phyloP scores from a whole-genome alignment of 768 basidiomycete species.

The Leucocoprinus sp. region DNA sequence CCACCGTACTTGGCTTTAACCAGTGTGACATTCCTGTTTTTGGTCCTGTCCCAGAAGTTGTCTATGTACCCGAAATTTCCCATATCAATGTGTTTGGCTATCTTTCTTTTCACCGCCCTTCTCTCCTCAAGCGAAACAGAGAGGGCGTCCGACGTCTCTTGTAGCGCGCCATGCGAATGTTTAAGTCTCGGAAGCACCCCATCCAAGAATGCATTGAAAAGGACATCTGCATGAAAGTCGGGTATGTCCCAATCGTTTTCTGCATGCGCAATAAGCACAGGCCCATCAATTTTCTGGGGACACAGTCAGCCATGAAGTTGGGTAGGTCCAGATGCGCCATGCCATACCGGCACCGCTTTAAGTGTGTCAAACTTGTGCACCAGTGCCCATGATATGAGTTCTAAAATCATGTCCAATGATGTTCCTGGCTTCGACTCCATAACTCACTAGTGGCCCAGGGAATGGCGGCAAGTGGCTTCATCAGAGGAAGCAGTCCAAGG shows the following conservation, averaged over 20 bases:
- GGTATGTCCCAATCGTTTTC: conserved; percentile 77
- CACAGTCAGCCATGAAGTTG: conserved; percentile 15
- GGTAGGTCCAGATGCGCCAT: not conserved
- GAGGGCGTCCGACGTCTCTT: conserved; percentile 23
- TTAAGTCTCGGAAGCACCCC: conserved; percentile 45
- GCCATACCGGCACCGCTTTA: conserved; percentile 48
- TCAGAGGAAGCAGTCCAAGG: conserved; percentile 59
- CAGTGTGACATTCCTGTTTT: conserved; percentile 41
- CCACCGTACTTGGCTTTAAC: conserved; percentile 57
- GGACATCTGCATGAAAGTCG: conserved; percentile 56
- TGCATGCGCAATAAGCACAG: conserved; percentile 72
- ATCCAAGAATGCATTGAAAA: conserved; percentile 68
- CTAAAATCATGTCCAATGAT: conserved; percentile 24
- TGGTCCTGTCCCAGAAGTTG: conserved; percentile 34
- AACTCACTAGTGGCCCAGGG: conserved; percentile 58
- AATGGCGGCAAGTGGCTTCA: conserved; percentile 61
- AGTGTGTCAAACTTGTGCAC: conserved; percentile 56
- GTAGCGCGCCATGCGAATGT: conserved; percentile 20
- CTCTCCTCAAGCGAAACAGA: conserved; percentile 31
- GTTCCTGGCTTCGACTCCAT: conserved; percentile 12
- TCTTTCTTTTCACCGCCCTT: conserved; percentile 28
- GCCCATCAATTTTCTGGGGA: conserved; percentile 52
- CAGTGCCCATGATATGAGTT: conserved; percentile 39
- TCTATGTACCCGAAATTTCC: conserved; percentile 51
- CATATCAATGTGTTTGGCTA: conserved; percentile 39